Percentiles rank a stretch among this genome's conserved stretches.
These are phyloP conservation scores for Auriscalpium vulgare DNA, from an alignment of 768 basidiomycete species.

Conservation along the genomic window DNA sequence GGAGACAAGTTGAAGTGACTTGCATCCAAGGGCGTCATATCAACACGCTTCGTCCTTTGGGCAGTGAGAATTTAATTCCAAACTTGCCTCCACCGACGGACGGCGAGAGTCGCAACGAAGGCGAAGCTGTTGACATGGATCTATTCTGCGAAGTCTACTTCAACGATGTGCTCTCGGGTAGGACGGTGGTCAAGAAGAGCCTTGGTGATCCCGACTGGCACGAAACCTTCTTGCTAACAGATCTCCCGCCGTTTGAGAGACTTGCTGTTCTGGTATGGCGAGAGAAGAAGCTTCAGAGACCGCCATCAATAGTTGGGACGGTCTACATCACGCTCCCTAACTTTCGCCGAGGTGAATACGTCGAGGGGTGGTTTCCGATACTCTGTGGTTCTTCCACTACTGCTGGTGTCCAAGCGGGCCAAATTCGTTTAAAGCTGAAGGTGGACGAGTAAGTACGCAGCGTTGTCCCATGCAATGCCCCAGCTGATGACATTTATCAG, in stretches of 20 bases:
- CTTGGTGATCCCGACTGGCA: slow-evolving; percentile 73
- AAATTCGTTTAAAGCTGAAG: slow-evolving; percentile 62
- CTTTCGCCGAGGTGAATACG: slow-evolving; percentile 62
- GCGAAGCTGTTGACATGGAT: slow-evolving; percentile 54
- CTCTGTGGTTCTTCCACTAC: slow-evolving; percentile 40
- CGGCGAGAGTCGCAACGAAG: slow-evolving; percentile 16
- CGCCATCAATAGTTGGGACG: slow-evolving; percentile 43
- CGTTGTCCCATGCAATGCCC: slow-evolving; percentile 16
- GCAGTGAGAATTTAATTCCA: slow-evolving; percentile 21
- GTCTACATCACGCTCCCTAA: slow-evolving; percentile 58
- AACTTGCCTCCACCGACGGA: neutral
- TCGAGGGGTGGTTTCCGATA: slow-evolving; percentile 85
- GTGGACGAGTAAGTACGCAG: slow-evolving; percentile 57
- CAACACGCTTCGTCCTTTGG: slow-evolving; percentile 39
- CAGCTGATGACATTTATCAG: slow-evolving; percentile 27
- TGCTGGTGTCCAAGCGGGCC: slow-evolving; percentile 59
- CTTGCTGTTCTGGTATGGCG: slow-evolving; percentile 63
- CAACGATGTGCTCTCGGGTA: slow-evolving; percentile 58
- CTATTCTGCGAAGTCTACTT: slow-evolving; percentile 74
- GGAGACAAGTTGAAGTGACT: slow-evolving; percentile 72
- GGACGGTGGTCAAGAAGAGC: slow-evolving; percentile 67
- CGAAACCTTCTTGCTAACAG: slow-evolving; percentile 65
- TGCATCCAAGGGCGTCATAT: slow-evolving; percentile 71
- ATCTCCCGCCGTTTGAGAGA: slow-evolving; percentile 71
- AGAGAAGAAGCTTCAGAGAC: slow-evolving; percentile 57